phyloP scores from a whole-genome alignment of 2,329 filamentous ascomycete species.

The Thelonectria olida region DNA sequence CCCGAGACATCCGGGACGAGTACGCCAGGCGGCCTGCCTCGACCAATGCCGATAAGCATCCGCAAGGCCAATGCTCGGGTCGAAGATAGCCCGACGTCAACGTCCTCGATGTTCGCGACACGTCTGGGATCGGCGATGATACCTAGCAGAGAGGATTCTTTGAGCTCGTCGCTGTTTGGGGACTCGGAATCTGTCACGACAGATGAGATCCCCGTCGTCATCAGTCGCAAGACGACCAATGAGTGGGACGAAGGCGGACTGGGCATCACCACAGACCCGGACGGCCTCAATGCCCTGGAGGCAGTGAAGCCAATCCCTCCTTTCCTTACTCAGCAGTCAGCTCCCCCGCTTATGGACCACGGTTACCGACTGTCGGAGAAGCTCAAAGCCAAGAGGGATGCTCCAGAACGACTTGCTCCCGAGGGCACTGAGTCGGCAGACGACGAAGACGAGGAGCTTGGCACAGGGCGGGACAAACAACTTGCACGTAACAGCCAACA shows the following conservation, averaged over 20 bases:
- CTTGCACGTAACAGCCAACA: conserved; percentile 54
- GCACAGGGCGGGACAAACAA: conserved; percentile 58
- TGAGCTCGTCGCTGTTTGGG: conserved; percentile 87
- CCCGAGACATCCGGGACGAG: conserved; percentile 66
- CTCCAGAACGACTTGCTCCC: conserved; percentile 74
- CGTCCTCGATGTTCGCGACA: conserved; percentile 75
- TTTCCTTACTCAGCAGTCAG: conserved; percentile 69
- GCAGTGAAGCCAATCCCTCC: conserved; percentile 58
- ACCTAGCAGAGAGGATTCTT: conserved; percentile 87
- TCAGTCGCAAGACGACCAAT: conserved; percentile 76
- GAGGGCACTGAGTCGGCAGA: conserved; percentile 89
- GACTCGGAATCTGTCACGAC: conserved; percentile 82
- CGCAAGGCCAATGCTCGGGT: conserved; percentile 70
- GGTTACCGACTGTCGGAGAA: conserved; percentile 74
- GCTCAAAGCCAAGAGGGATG: conserved; percentile 77
- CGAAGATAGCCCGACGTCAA: conserved; percentile 87
- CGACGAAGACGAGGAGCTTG: conserved; percentile 93
- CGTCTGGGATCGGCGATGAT: conserved; percentile 79
- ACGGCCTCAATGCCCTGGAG: conserved; percentile 47
- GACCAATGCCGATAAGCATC: conserved; percentile 70
- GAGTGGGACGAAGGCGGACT: conserved; percentile 85
- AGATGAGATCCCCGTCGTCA: conserved; percentile 80
- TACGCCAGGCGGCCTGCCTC: conserved; percentile 58
- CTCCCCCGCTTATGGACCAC: conserved; percentile 68
- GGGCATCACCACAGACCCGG: conserved; percentile 75